Evolutionary conservation across 2,329 filamentous ascomycete species (phyloP).

Genomic region (Celoporthe dispersa): DNA sequence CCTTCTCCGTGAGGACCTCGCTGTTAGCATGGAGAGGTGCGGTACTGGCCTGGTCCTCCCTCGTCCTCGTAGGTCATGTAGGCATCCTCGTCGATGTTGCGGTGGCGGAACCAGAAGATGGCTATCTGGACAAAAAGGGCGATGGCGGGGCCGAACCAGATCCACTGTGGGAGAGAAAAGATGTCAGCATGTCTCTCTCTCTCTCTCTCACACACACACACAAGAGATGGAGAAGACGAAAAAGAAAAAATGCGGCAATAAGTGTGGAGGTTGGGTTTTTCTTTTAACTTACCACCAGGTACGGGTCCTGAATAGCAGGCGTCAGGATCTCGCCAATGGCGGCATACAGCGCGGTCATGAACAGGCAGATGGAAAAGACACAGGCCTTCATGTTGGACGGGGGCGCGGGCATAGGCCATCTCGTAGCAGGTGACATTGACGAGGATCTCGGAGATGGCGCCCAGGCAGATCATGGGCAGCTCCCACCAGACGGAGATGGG

Average conservation of each 20-base stretch:
- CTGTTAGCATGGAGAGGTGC: background rate
- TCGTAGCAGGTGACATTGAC: slow-evolving; percentile 68
- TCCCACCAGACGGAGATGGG: slow-evolving; percentile 58
- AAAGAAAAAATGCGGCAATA: background rate
- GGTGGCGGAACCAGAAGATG: slow-evolving; percentile 53
- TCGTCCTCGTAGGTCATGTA: slow-evolving; percentile 44
- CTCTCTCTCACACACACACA: background rate
- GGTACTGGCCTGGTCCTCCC: background rate
- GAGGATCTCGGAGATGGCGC: slow-evolving; percentile 60
- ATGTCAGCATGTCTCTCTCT: too few species aligned
- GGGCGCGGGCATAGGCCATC: slow-evolving; percentile 70
- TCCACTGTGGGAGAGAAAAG: slow-evolving; percentile 32
- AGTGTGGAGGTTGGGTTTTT: background rate
- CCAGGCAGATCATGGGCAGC: slow-evolving; percentile 54
- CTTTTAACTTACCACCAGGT: slow-evolving; percentile 38
- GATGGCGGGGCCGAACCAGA: slow-evolving; percentile 53
- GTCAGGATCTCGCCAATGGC: slow-evolving; percentile 52
- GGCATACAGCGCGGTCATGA: slow-evolving; percentile 62
- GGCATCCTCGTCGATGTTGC: slow-evolving; percentile 51
- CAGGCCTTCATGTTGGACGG: slow-evolving; percentile 67
- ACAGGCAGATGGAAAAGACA: slow-evolving; percentile 59
- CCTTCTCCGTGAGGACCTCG: background rate
- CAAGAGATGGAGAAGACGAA: background rate
- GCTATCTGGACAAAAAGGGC: slow-evolving; percentile 51
- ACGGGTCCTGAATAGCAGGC: slow-evolving; percentile 48